Evolutionary conservation across 108 stramenopile genomes (phyloP).

Genomic region (Asterionellopsis glacialis): DNA sequence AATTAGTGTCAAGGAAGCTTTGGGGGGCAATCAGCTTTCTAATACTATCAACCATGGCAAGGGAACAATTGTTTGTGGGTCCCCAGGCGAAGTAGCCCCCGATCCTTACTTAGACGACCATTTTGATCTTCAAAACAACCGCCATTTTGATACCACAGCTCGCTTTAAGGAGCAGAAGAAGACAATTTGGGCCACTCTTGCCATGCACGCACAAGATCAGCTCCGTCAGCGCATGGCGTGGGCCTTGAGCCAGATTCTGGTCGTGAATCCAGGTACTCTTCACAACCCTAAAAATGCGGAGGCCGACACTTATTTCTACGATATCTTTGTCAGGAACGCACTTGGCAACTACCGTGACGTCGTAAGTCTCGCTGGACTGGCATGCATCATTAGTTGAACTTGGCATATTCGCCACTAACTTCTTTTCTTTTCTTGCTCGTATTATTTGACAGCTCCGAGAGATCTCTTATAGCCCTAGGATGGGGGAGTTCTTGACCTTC

Average conservation of each 20-base stretch:
- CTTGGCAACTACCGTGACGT: conserved; percentile 58
- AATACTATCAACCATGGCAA: neutral
- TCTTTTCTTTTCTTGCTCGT: no score
- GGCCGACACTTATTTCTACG: conserved; percentile 26
- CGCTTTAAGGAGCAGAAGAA: conserved; percentile 12
- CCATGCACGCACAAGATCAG: conserved; percentile 35
- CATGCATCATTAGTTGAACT: no score
- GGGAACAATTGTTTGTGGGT: conserved; percentile 38
- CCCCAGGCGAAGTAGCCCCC: conserved; percentile 43
- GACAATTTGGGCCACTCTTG: conserved; percentile 32
- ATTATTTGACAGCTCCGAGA: conserved; percentile 23
- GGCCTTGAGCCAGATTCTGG: conserved; percentile 29
- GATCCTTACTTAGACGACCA: conserved; percentile 35
- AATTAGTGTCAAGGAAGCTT: no score
- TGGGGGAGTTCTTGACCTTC: conserved; percentile 44
- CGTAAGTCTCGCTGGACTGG: conserved; percentile 2
- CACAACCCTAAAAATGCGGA: neutral
- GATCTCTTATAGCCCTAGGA: conserved; percentile 53
- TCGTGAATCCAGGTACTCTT: conserved; percentile 5
- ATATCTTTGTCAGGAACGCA: conserved; percentile 53
- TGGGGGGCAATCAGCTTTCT: neutral
- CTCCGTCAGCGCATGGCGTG: conserved; percentile 39
- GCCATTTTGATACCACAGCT: neutral
- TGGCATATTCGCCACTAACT: no score
- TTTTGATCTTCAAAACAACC: conserved; percentile 11